Percentiles rank a stretch among this genome's conserved stretches.
phyloP scores from a whole-genome alignment of 2,329 filamentous ascomycete species.

The Chaetomiaceae sp. region DNA sequence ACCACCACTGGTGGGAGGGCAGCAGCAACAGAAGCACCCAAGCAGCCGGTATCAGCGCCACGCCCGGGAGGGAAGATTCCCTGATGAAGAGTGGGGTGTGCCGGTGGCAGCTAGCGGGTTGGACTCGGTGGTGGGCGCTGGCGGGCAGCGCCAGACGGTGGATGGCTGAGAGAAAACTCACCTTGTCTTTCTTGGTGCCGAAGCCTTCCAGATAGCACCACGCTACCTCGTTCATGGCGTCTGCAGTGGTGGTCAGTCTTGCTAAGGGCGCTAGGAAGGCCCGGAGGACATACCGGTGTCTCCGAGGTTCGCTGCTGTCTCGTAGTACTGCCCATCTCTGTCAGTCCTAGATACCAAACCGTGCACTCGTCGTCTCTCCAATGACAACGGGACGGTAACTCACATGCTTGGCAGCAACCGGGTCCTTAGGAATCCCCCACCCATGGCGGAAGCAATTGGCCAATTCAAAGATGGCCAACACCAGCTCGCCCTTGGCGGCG shows the following conservation, averaged over 20 bases:
- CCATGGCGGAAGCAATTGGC: slow-evolving; percentile 90
- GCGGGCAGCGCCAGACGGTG: not conserved
- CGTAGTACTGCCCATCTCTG: slow-evolving; percentile 68
- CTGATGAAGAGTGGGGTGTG: not conserved
- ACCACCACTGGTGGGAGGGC: too few species aligned
- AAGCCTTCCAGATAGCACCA: slow-evolving; percentile 98
- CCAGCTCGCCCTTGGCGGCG: slow-evolving; percentile 90
- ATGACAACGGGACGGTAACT: slow-evolving; percentile 28
- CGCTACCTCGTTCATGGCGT: slow-evolving; percentile 94
- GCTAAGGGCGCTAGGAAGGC: not conserved
- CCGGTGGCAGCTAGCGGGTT: slow-evolving; percentile 8
- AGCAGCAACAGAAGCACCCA: too few species aligned
- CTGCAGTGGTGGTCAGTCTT: slow-evolving; percentile 41
- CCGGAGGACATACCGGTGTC: slow-evolving; percentile 61
- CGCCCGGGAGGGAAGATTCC: not conserved
- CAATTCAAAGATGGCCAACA: slow-evolving; percentile 93
- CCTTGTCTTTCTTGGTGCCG: slow-evolving; percentile 97
- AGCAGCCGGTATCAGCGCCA: not conserved
- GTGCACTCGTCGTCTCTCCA: slow-evolving; percentile 29
- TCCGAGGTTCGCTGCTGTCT: slow-evolving; percentile 92
- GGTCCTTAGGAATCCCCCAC: slow-evolving; percentile 85
- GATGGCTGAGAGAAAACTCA: slow-evolving; percentile 43
- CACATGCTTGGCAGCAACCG: slow-evolving; percentile 73
- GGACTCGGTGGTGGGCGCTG: not conserved
- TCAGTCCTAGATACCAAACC: slow-evolving; percentile 3